Evolutionary conservation across 495 filamentous ascomycete species (phyloP).

Genomic region (Aspergillus sclerotiicarbonarius): DNA sequence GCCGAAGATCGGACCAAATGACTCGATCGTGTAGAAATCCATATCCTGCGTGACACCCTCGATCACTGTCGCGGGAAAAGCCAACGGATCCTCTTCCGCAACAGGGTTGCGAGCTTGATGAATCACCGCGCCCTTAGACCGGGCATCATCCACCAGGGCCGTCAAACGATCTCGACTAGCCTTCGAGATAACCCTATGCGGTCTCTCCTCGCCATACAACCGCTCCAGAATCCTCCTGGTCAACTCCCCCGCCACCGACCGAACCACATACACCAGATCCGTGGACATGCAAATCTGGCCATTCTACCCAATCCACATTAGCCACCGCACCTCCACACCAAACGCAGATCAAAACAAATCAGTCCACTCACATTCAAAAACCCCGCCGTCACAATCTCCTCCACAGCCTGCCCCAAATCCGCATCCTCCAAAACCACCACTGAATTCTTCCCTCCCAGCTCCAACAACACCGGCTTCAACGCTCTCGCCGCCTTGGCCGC

Average conservation of each 20-base stretch:
- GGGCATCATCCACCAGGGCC: not conserved
- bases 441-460: slow-evolving; percentile 66
- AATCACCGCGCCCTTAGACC: not conserved
- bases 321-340: too few species aligned
- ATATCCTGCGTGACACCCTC: slow-evolving; percentile 59
- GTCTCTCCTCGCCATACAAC: not conserved
- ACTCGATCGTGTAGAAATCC: slow-evolving; percentile 71
- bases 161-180: not conserved
- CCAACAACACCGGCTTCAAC: slow-evolving; percentile 68
- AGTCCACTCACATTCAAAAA: slow-evolving; percentile 19
- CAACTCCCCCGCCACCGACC: slow-evolving; percentile 31
- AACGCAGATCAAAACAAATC: not conserved
- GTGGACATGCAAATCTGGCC: slow-evolving; percentile 87
- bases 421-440: slow-evolving; percentile 67
- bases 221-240: not conserved
- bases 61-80: slow-evolving; percentile 63
- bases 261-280: slow-evolving; percentile 65
- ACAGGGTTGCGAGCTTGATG: slow-evolving; percentile 1
- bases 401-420: slow-evolving; percentile 56
- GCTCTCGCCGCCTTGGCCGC: slow-evolving; percentile 55
- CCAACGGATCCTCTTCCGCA: slow-evolving; percentile 7
- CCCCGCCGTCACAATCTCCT: slow-evolving; percentile 45
- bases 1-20: slow-evolving; percentile 66
- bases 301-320: slow-evolving; percentile 10
- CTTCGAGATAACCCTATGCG: not conserved